Conservation (phyloP, 202 grass and related monocot genomes). For the Dendrocalamus latiflorus region DNA sequence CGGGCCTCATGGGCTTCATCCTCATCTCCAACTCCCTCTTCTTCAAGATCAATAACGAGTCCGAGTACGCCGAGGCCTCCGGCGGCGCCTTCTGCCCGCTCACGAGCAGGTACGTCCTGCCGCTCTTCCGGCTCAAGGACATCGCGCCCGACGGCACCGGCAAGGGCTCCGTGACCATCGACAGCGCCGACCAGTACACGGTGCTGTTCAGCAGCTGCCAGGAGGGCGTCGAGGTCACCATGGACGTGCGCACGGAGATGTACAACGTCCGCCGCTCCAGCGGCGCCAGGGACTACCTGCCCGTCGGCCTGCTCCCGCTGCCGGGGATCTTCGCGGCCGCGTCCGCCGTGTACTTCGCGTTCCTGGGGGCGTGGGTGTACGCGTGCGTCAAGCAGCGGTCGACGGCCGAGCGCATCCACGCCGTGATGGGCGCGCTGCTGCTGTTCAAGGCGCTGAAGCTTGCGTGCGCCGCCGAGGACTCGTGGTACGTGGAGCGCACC, state of each 20-base stretch:
- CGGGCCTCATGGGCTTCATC: conserved; percentile 54
- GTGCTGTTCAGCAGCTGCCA: conserved; percentile 60
- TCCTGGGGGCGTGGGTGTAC: conserved; percentile 34
- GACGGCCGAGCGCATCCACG: conserved; percentile 44
- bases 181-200: conserved; percentile 49
- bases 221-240: conserved; percentile 50
- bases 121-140: conserved; percentile 40
- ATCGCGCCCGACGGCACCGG: conserved; percentile 25
- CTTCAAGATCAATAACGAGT: conserved; percentile 56
- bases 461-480: conserved; percentile 58
- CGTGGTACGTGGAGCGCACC: conserved; percentile 52
- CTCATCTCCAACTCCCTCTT: conserved; percentile 50
- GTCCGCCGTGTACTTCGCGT: conserved; percentile 32
- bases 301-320: conserved; percentile 41
- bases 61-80: conserved; percentile 41
- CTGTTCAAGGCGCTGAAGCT: conserved; percentile 74
- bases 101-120: conserved; percentile 44
- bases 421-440: conserved; percentile 51
- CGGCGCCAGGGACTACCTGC: conserved; percentile 36
- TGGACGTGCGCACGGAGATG: conserved; percentile 68
- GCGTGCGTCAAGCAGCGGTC: conserved; percentile 27
- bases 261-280: conserved; percentile 45
- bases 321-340: conserved; percentile 43
- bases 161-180: conserved; percentile 19
- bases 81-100: conserved; percentile 50